These are phyloP conservation scores for Botrytis deweyae DNA, from an alignment of 2,329 filamentous ascomycete species.

Conservation along the genomic window DNA sequence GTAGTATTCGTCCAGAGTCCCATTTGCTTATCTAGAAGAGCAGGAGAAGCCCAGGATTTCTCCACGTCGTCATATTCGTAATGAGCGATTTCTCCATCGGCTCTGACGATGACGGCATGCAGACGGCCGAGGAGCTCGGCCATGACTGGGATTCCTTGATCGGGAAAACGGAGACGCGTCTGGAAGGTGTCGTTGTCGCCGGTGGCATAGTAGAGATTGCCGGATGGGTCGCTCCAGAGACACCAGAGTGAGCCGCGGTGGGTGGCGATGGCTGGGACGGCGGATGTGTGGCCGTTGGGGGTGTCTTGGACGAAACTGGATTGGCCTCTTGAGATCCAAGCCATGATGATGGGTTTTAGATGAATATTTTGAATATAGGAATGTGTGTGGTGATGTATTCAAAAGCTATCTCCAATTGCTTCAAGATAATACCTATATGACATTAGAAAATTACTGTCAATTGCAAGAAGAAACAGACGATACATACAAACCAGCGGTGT, in stretches of 20 bases:
- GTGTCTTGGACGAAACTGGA: conserved; percentile 36
- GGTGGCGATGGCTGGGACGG: conserved; percentile 40
- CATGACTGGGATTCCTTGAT: conserved; percentile 39
- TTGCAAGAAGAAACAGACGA: neutral
- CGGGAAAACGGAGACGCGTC: conserved; percentile 35
- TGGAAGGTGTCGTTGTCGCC: conserved; percentile 38
- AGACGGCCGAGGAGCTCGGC: conserved; percentile 41
- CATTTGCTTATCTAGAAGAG: conserved; percentile 29
- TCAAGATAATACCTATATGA: neutral
- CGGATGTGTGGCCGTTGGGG: conserved; percentile 37
- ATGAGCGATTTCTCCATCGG: conserved; percentile 38
- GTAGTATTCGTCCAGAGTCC: conserved; percentile 35
- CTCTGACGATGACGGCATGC: conserved; percentile 39
- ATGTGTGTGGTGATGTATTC: neutral
- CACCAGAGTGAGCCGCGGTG: conserved; percentile 43
- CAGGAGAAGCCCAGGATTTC: conserved; percentile 34
- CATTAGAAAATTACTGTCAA: neutral
- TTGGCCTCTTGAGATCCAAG: conserved; percentile 40
- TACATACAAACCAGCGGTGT: conserved; percentile 1
- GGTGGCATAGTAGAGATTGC: conserved; percentile 39
- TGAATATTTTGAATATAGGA: neutral
- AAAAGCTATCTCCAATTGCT: neutral
- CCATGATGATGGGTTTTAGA: conserved; percentile 20
- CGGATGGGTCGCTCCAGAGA: conserved; percentile 39
- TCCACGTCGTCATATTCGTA: conserved; percentile 40